Evolutionary conservation across 352 stramenopile species (phyloP).

Genomic region (Pythium chondricola): DNA sequence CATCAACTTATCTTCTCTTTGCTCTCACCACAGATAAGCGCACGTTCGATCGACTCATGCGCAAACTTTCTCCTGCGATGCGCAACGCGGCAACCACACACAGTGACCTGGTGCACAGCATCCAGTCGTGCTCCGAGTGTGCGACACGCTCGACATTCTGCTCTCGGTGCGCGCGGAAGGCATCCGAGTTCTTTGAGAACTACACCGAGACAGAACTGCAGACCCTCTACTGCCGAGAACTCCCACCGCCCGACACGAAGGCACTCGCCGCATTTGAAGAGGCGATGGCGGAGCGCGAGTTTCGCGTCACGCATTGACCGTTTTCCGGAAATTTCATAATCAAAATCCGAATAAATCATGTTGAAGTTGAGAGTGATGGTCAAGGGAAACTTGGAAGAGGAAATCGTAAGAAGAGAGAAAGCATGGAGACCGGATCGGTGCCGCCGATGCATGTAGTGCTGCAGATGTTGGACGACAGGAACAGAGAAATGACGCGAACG

Average conservation of each 20-base stretch:
- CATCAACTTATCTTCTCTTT: conserved; percentile 1
- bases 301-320: conserved; percentile 21
- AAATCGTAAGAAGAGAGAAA: background rate
- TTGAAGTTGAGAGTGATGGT: conserved; percentile 31
- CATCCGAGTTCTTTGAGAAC: conserved; percentile 58
- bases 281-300: conserved; percentile 33
- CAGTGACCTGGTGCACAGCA: conserved; percentile 44
- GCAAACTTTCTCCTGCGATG: conserved; percentile 56
- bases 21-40: conserved; percentile 31
- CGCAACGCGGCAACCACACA: conserved; percentile 50
- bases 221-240: conserved; percentile 43
- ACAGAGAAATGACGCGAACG: conserved; percentile 15
- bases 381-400: background rate
- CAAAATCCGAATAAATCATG: background rate
- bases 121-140: conserved; percentile 50
- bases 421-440: conserved; percentile 4
- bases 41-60: conserved; percentile 47
- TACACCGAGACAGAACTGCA: conserved; percentile 48
- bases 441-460: conserved; percentile 20
- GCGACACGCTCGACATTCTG: conserved; percentile 53
- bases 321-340: background rate
- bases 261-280: conserved; percentile 36
- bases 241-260: conserved; percentile 43
- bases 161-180: conserved; percentile 29
- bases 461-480: conserved; percentile 18